Evolutionary conservation across 352 stramenopile genomes (phyloP), one percentile per base, ranked within the genome.

Genomic region (Globisporangium cylindrosporum): DNA sequence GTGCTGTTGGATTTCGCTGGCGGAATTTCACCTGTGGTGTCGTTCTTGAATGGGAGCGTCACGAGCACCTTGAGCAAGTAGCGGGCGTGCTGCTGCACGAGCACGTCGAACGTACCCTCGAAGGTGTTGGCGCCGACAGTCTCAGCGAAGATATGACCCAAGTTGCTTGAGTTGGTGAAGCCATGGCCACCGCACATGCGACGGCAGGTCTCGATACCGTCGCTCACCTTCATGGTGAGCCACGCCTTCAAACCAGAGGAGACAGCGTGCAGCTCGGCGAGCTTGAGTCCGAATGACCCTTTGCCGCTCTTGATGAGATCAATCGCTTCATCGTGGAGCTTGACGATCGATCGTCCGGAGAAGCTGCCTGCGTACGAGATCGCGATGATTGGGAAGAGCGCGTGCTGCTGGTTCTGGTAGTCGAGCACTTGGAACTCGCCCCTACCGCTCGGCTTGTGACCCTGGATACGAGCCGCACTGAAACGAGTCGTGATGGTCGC

Each of bases 41-140:
- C 4, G 38, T n/a, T 41, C 38, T 48, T 48, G 38, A 20, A 48
- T 48, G 38, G 38, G 12, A 48, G 14, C 14, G 38, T n/a, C 38
- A 20, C 38, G 38, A 48, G 38, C 38, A 58, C 56, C 74, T 92
- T 92, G 15, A 88, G 32, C 10, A 93, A 62, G 65, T 81, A 91
- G 0, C 78, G 79, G 15, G 76, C 72, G 65, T 91, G 82, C 53
- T 93, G 82, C 59, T 90, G 78, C 29, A 89, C 76, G 27, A 93
- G 73, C 66, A 93, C 83, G 66, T 93, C 81, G 49, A 82, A 85
- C n/a, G 82, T 93, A 20, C 82, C 85, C 78, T 93, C 82, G 64
- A 76, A 89, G 14, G 85, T 93, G 59, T 62, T 78, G 7, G 79
- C 74, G 27, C 79, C 79, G 1, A 90, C 77, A 1, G 69, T 70